phyloP scores from a whole-genome alignment of 495 filamentous ascomycete species.

The Daldinia caldariorum region DNA sequence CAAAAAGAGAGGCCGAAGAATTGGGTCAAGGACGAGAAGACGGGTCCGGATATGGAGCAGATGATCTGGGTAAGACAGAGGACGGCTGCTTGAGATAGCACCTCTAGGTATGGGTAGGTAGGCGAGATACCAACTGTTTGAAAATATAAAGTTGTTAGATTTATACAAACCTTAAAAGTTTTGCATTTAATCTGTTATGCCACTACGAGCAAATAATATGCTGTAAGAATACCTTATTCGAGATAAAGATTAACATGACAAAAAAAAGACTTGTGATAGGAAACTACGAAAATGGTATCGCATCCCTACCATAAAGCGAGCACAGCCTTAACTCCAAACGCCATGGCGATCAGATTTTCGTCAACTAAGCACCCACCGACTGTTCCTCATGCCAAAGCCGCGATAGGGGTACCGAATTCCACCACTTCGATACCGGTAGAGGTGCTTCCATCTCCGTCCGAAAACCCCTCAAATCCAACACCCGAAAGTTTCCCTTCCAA shows the following conservation, averaged over 20 bases:
- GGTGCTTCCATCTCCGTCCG: too few species aligned
- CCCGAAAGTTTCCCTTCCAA: background rate
- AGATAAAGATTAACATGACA: background rate
- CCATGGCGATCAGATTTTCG: background rate
- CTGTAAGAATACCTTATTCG: background rate
- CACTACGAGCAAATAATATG: background rate
- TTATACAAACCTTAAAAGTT: too few species aligned
- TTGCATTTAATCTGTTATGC: too few species aligned
- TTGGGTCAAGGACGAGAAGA: slow-evolving; percentile 9
- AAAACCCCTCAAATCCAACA: background rate
- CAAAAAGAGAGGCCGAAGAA: background rate
- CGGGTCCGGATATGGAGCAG: slow-evolving; percentile 1
- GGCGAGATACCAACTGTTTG: background rate
- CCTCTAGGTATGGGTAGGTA: too few species aligned
- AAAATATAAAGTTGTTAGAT: background rate
- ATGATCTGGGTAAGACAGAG: slow-evolving; percentile 6
- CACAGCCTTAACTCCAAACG: background rate
- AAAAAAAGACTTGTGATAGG: background rate
- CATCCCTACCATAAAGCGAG: background rate
- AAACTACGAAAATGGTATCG: background rate
- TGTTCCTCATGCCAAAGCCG: background rate
- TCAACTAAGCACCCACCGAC: background rate
- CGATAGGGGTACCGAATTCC: background rate
- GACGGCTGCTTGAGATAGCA: background rate
- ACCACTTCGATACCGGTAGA: background rate